phyloP scores from a whole-genome alignment of 1,139 yeast genomes.

The Hemisphaericaspora xylanilytica region DNA sequence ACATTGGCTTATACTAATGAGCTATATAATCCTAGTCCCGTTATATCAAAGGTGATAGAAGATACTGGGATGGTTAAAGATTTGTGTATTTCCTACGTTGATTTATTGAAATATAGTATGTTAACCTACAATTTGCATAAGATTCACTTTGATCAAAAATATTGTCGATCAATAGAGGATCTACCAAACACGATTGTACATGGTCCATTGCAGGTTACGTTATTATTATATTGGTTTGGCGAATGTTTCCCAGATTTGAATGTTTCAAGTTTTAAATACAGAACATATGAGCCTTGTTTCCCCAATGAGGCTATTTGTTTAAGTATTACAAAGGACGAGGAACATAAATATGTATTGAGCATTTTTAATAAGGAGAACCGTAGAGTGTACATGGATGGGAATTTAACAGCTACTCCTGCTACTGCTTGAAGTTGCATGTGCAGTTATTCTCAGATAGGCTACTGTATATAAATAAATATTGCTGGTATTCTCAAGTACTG shows the following conservation, averaged over 20 bases:
- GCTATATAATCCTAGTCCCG: conserved; percentile 12
- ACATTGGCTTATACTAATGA: conserved; percentile 38
- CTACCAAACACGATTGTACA: conserved; percentile 66
- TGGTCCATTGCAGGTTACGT: conserved; percentile 74
- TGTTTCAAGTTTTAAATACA: conserved; percentile 40
- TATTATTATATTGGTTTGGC: conserved; percentile 52
- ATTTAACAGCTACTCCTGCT: conserved; percentile 2
- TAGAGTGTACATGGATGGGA: conserved; percentile 13
- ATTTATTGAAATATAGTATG: conserved; percentile 55
- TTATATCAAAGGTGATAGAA: not conserved
- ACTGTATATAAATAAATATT: too few species aligned
- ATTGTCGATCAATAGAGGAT: conserved; percentile 53
- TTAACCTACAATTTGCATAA: conserved; percentile 78
- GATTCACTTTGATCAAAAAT: conserved; percentile 67
- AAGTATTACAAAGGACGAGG: conserved; percentile 1
- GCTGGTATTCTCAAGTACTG: too few species aligned
- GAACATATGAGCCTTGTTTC: conserved; percentile 44
- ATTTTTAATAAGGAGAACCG: conserved; percentile 8
- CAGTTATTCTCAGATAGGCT: too few species aligned
- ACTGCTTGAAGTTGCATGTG: not conserved
- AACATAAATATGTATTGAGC: conserved; percentile 5
- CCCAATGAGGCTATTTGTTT: conserved; percentile 12
- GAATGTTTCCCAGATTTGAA: conserved; percentile 14
- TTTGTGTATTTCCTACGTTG: conserved; percentile 10
- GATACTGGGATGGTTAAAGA: not conserved